Evolutionary conservation across 1,139 yeast species (phyloP).

Genomic region (Yamadazyma jaroonii): DNA sequence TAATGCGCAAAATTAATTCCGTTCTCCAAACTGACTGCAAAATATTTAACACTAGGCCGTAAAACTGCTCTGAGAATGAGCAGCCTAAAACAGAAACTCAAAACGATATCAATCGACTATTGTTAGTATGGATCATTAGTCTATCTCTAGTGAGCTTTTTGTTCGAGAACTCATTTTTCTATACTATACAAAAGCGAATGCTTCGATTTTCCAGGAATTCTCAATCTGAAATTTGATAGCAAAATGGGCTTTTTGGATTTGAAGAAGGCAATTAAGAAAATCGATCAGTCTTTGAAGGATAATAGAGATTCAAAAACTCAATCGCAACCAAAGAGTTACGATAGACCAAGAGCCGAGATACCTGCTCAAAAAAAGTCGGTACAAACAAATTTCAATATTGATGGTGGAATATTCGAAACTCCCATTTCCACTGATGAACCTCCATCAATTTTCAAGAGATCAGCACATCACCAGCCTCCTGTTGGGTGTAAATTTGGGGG

Average conservation of each 20-base stretch:
- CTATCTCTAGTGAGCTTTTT: too few species aligned
- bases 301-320: background rate
- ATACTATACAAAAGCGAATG: too few species aligned
- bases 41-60: too few species aligned
- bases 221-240: too few species aligned
- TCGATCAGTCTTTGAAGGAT: constrained; percentile 14
- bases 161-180: too few species aligned
- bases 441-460: constrained; percentile 22
- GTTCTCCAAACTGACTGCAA: background rate
- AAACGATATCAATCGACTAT: too few species aligned
- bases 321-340: constrained; percentile 1
- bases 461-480: constrained; percentile 28
- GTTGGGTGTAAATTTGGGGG: constrained; percentile 25
- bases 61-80: too few species aligned
- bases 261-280: constrained; percentile 23
- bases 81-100: too few species aligned
- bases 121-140: too few species aligned
- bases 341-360: constrained; percentile 6
- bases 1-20: background rate
- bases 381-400: background rate
- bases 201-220: too few species aligned
- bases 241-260: constrained; percentile 29
- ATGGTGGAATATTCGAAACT: constrained; percentile 14
- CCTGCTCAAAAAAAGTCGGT: constrained; percentile 1
- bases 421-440: constrained; percentile 29